A percentile compares a stretch with the other conserved stretches of the same genome.
Evolutionary conservation across 768 basidiomycete genomes (phyloP).

Genomic region (Terana coerulea): DNA sequence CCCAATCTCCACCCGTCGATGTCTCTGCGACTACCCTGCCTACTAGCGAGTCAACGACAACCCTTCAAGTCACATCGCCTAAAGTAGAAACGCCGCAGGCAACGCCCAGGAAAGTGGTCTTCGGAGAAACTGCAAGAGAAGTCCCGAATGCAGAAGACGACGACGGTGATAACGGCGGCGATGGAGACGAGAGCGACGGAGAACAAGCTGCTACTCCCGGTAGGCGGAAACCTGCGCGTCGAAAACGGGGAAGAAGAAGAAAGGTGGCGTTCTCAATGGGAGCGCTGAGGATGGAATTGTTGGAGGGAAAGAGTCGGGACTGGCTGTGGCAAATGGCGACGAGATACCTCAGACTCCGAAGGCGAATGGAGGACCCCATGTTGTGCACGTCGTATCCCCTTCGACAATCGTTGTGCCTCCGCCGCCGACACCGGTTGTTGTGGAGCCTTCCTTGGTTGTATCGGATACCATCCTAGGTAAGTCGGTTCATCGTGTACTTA

Average conservation of each 20-base stretch:
- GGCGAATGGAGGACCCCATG: constrained; percentile 5
- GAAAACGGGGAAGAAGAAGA: constrained; percentile 30
- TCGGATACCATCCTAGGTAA: constrained; percentile 74
- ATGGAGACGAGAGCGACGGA: constrained; percentile 59
- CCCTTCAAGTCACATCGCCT: too few species aligned
- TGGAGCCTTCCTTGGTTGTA: constrained; percentile 55
- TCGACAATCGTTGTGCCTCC: constrained; percentile 19
- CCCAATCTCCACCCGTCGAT: too few species aligned
- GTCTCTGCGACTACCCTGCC: too few species aligned
- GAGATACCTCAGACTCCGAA: constrained; percentile 4
- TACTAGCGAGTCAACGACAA: too few species aligned
- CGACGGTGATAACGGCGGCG: constrained; percentile 29
- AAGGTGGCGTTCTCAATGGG: constrained; percentile 18
- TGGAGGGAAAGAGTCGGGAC: constrained; percentile 20
- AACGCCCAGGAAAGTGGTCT: constrained; percentile 5
- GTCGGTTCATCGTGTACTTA: constrained; percentile 17
- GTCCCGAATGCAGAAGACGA: constrained; percentile 24
- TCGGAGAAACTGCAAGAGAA: neutral
- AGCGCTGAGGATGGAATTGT: constrained; percentile 17
- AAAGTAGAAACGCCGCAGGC: neutral
- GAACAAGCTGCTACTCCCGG: constrained; percentile 41
- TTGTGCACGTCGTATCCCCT: constrained; percentile 7
- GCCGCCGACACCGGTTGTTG: constrained; percentile 18
- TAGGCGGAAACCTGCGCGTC: constrained; percentile 30
- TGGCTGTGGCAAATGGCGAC: constrained; percentile 15